Evolutionary conservation across 257 asterid species (phyloP).

Genomic region (Solanum pennellii): DNA sequence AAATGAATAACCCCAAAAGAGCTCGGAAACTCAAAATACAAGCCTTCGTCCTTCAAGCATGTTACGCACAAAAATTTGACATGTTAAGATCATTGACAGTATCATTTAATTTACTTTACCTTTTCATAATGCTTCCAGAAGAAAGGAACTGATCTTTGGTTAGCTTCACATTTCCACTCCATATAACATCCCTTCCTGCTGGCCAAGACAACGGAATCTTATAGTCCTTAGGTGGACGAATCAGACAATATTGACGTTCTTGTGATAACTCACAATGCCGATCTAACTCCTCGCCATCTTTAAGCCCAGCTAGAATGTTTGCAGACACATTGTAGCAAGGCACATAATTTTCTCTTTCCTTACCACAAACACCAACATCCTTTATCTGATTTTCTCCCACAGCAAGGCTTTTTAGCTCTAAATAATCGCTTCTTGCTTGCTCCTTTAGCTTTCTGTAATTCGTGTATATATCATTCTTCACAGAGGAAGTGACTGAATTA

Average conservation of each 20-base stretch:
- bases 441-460: constrained; percentile 66
- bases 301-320: constrained; percentile 56
- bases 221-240: constrained; percentile 91
- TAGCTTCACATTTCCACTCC: constrained; percentile 91
- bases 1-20: not conserved
- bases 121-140: constrained; percentile 94
- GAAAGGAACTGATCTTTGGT: constrained; percentile 94
- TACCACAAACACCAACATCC: constrained; percentile 69
- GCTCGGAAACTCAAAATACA: not conserved
- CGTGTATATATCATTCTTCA: constrained; percentile 36
- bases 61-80: not conserved
- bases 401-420: constrained; percentile 39
- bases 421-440: constrained; percentile 58
- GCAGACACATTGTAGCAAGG: constrained; percentile 94
- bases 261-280: constrained; percentile 75
- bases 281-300: constrained; percentile 82
- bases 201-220: constrained; percentile 96
- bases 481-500: constrained; percentile 36
- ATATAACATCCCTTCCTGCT: constrained; percentile 77
- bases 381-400: constrained; percentile 35
- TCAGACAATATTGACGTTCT: constrained; percentile 54
- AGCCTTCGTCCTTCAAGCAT: not conserved
- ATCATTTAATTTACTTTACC: constrained; percentile 32
- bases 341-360: constrained; percentile 74
- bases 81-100: not conserved